These are phyloP conservation scores for Penicillium hesseltinei DNA, from an alignment of 2,329 filamentous ascomycete genomes.

Conservation along the genomic window DNA sequence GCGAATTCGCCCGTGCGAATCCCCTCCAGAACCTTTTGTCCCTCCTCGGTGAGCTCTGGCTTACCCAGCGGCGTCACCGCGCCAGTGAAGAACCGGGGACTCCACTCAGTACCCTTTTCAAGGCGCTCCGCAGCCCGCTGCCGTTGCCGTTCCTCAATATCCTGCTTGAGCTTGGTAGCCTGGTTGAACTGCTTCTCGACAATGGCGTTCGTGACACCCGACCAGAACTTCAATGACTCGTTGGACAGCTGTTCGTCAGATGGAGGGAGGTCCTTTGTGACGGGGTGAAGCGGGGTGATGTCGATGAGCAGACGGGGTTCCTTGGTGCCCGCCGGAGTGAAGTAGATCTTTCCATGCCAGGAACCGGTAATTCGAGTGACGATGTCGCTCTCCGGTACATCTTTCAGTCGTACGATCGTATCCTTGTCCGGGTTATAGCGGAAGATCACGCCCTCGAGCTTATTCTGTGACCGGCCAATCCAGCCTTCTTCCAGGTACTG, in stretches of 20 bases:
- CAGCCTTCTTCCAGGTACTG: slow-evolving; percentile 94
- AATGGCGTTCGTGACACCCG: slow-evolving; percentile 82
- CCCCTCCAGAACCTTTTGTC: slow-evolving; percentile 56
- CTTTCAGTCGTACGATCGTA: slow-evolving; percentile 72
- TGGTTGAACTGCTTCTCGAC: slow-evolving; percentile 74
- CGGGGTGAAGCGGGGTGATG: slow-evolving; percentile 75
- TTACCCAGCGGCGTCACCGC: slow-evolving; percentile 59
- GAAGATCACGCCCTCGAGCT: slow-evolving; percentile 87
- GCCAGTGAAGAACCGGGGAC: slow-evolving; percentile 81
- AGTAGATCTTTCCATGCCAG: slow-evolving; percentile 74
- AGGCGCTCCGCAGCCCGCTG: slow-evolving; percentile 80
- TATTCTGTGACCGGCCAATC: slow-evolving; percentile 88
- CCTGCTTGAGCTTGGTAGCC: slow-evolving; percentile 83
- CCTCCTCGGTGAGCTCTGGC: slow-evolving; percentile 63
- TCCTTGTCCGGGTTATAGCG: slow-evolving; percentile 86
- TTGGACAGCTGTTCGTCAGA: slow-evolving; percentile 76
- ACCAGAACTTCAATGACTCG: slow-evolving; percentile 87
- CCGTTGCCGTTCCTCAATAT: slow-evolving; percentile 86
- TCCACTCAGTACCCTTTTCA: slow-evolving; percentile 66
- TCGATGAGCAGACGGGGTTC: slow-evolving; percentile 76
- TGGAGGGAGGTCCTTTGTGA: slow-evolving; percentile 76
- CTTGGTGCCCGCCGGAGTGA: slow-evolving; percentile 49
- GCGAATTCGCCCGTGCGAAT: slow-evolving; percentile 54
- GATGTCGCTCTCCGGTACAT: slow-evolving; percentile 81
- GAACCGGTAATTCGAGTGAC: slow-evolving; percentile 78